Evolutionary conservation across 169 alveolate genomes (phyloP), one percentile per base, ranked within the genome.

Genomic region (Plasmodium gallinaceum): DNA sequence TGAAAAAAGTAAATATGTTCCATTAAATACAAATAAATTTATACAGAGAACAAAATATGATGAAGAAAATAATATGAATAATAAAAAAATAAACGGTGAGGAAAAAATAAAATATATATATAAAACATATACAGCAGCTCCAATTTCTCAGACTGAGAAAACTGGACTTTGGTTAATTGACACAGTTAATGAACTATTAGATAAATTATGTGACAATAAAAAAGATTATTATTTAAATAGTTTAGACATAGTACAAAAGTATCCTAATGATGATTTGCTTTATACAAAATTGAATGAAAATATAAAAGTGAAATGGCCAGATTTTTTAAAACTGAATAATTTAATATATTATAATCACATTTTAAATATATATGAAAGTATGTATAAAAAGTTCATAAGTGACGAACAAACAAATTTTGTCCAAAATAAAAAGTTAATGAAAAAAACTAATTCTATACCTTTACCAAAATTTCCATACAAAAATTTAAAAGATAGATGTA

Each of bases 91-190:
- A n/a, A 16, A 5, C 51, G n/a, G 18, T 51, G 70, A 54, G 5
- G 65, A 42, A 70, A 18, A 64, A 12, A 37, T 54, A 64, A 75
- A 61, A 62, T 42, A 66, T 66, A 16, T 42, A 39, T 70, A 26
- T 70, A 70, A 70, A 22, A 51, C 26, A 46, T 48, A 70, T 70
- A 46, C 26, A 10, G 10, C 80, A 9, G 45, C 6, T 18, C 26
- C 37, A 7, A 16, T 60, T 9, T 6, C 14, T 0, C 65, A 74
- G 58, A 70, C 92, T 5, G 64, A 60, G 22, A 86, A 71, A 86
- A 86, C 88, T 0, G 92, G 76, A 0, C 39, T 43, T 14, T 70
- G 87, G 88, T 9, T 86, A 24, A 58, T 70, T 18, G 87, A 86
- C 43, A 58, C 68, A 18, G 37, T 86, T 39, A 86, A 86, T 42